These are phyloP conservation scores for Dactylellina sp. DNA, from an alignment of 2,329 filamentous ascomycete species.

Conservation along the genomic window DNA sequence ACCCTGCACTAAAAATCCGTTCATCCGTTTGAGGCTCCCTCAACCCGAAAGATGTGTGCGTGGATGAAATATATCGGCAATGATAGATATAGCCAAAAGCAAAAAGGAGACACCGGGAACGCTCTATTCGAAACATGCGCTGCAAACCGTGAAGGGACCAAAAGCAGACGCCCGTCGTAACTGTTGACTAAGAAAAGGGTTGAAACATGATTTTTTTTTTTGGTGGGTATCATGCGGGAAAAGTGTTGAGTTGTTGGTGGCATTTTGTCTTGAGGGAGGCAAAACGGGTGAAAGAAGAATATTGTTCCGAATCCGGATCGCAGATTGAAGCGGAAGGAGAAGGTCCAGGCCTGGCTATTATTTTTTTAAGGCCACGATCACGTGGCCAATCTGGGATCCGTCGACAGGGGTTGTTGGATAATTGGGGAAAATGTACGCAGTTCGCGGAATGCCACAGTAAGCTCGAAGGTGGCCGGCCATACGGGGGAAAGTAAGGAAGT, in stretches of 20 bases:
- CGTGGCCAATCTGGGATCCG: slow-evolving; percentile 17
- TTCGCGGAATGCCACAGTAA: background rate
- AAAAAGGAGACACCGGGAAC: no score
- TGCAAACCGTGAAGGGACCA: background rate
- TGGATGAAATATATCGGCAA: no score
- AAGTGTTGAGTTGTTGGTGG: slow-evolving; percentile 13
- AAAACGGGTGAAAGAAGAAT: background rate
- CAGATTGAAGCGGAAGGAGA: background rate
- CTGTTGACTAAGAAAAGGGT: slow-evolving; percentile 4
- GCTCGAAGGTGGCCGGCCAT: background rate
- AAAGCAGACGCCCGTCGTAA: background rate
- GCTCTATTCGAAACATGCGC: no score
- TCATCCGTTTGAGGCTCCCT: no score
- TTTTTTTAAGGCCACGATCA: slow-evolving; percentile 3
- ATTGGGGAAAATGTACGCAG: background rate
- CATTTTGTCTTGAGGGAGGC: background rate
- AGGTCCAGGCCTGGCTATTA: slow-evolving; percentile 16
- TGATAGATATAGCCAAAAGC: no score
- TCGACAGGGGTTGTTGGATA: background rate
- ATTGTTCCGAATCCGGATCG: slow-evolving; percentile 8
- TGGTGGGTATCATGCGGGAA: slow-evolving; percentile 29
- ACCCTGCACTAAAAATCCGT: no score
- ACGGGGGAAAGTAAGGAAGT: background rate
- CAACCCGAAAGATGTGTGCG: no score
- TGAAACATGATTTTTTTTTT: slow-evolving; percentile 26